Base-by-base conservation (phyloP, 176 grass and related monocot species). In the Tillandsia fasciculata region DNA sequence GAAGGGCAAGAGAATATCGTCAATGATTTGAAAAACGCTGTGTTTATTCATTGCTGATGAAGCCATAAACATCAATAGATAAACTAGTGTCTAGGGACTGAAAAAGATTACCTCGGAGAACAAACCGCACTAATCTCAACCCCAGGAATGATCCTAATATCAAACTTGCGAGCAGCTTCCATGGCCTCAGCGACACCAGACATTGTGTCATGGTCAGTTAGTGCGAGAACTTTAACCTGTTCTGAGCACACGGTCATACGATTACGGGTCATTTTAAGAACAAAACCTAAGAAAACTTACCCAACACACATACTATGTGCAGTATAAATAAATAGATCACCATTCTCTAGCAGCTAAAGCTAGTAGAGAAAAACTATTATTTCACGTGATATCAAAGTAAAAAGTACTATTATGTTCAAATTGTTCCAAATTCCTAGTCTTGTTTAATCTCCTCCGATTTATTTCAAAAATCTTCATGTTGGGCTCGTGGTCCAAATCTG, bases 191-290 rank as follows among this genome's bases (percentile, higher is more conserved):
- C 50, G 20, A 90, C 70, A 56, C 87, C 91, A 12, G 81, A 78
- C 87, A 95, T 87, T 15, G 87, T 95, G 69, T 96, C 91, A 22
- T 96, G 87, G 52, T 96, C 91, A 51, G 91, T 96, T 22, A 96
- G 73, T 13, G 91, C 87, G 18, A 95, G 70, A 52, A 90, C 87
- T 72, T 89, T 84, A 80, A 94, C 90, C 86, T 94, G 90, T 29
- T 69, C 83, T 79, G 80, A 74, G 75, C 70, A 73, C 59, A 48
- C 49, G 67, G 59, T 69, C 50, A 77, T 64, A 49, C 13, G 18
- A 72, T 74, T 61, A 83, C 66, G 15, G n/a, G 7, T 18, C 22
- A 61, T 54, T 63, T 12, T 52, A 70, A 12, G 3, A 28, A 53
- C 10, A 11, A 11, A 72, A 47, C 52, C 8, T 14, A 58, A n/a